Evolutionary conservation across 176 grass and related monocot genomes (phyloP), one percentile per base, ranked within the genome.

Genomic region (Musa beccarii): DNA sequence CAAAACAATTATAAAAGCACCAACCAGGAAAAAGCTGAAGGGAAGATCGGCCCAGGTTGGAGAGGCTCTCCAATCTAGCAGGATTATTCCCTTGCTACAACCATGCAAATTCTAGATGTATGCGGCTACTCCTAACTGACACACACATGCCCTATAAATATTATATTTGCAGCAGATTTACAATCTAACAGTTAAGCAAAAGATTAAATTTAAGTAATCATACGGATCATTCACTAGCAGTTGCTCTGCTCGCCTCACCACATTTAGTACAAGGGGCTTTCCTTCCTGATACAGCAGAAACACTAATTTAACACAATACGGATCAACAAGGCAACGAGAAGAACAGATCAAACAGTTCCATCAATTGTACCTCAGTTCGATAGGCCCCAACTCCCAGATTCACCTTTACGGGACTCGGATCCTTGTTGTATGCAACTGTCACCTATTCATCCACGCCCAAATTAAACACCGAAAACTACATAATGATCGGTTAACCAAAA

Each of bases 311-410:
- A 43, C 4, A 43, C 34, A 43, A 43, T 43, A 43, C 4, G 4
- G 34, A 6, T 43, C 76, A 26, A 29, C 34, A 0, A 66, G 71
- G 8, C 13, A 75, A 53, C 0, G 52, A 54, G 10, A 25, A 61
- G 69, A 21, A 64, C 7, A 63, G 10, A 51, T 12, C 9, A 79
- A 76, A 19, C 15, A 4, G 7, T 61, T 49, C 2, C 64, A 50
- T 81, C 56, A 79, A 78, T 14, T 26, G 81, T 76, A 94, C 95
- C 90, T 99, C 95, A 50, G 95, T 99, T 76, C 95, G 83, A 73
- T 99, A 99, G 54, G 95, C 95, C 62, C 95, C 95, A 68, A 99
- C 95, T 65, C 95, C 95, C 66, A 99, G 88, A 75, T 94, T 99
- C n/a, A 99, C 81, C 86, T 99, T 99, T 11, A 77, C 43, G 7